Conservation (phyloP, 768 basidiomycete species). For the Chiua virens region DNA sequence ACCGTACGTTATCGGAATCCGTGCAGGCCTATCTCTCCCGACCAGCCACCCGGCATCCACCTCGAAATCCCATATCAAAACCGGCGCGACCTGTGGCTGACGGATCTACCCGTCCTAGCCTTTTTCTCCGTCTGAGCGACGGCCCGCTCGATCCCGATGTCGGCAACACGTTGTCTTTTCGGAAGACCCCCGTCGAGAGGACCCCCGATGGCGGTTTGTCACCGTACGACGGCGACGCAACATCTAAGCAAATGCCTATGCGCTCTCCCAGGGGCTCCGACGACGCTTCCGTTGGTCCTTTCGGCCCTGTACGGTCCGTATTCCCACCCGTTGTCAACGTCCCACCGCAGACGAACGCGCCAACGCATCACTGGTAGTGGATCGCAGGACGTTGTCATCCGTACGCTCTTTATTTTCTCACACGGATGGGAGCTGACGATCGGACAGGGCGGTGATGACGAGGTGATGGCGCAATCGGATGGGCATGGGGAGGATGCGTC, state of each 20-base stretch:
- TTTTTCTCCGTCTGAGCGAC: slow-evolving; percentile 5
- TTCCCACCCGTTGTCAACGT: neutral
- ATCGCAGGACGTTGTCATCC: too few relatives aligned
- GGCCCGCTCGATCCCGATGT: neutral
- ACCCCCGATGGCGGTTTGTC: neutral
- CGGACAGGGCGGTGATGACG: too few relatives aligned
- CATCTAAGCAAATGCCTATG: neutral
- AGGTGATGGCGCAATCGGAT: too few relatives aligned
- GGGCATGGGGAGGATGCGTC: too few relatives aligned
- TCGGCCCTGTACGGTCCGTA: neutral
- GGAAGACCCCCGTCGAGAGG: neutral
- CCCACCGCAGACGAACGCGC: too few relatives aligned
- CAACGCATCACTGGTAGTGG: too few relatives aligned
- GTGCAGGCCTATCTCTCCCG: slow-evolving; percentile 47
- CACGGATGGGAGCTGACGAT: neutral
- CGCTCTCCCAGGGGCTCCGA: neutral
- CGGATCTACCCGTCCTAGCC: neutral
- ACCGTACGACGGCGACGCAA: neutral
- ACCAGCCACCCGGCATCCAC: slow-evolving; percentile 3
- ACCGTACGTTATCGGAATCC: slow-evolving; percentile 45
- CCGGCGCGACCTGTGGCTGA: too few relatives aligned
- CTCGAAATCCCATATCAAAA: neutral
- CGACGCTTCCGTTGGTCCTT: neutral
- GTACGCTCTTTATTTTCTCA: too few relatives aligned
- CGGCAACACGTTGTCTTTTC: neutral